A percentile compares a stretch with the other conserved stretches of the same genome.
Evolutionary conservation across 768 basidiomycete genomes (phyloP).

Genomic region (Exsudoporus frostii): DNA sequence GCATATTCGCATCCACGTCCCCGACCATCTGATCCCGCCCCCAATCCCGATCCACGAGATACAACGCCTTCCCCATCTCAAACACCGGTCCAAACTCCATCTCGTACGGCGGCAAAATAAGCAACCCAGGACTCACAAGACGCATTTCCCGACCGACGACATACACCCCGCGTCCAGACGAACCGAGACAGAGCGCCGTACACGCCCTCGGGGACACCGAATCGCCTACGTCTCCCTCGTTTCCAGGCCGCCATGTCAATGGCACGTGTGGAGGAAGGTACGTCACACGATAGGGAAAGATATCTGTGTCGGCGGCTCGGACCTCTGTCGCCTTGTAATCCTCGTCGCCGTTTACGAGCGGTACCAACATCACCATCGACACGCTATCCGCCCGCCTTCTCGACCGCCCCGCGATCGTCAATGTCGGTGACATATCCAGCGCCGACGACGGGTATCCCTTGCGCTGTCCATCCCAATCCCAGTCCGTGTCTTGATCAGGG

Average conservation of each 20-base stretch:
- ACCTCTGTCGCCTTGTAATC: not conserved
- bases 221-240: not conserved
- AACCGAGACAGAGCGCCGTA: conserved; percentile 20
- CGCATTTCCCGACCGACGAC: conserved; percentile 24
- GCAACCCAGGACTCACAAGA: conserved; percentile 22
- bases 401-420: conserved; percentile 27
- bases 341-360: conserved; percentile 11
- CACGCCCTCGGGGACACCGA: not conserved
- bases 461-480: not conserved
- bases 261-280: conserved; percentile 9
- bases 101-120: conserved; percentile 27
- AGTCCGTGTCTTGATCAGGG: not conserved
- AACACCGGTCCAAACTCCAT: conserved; percentile 30
- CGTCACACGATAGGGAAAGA: conserved; percentile 23
- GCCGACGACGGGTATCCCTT: not conserved
- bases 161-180: conserved; percentile 29
- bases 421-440: conserved; percentile 5
- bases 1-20: not conserved
- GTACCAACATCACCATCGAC: conserved; percentile 26
- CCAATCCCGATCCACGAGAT: conserved; percentile 7
- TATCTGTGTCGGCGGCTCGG: not conserved
- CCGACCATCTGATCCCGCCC: not conserved
- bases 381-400: conserved; percentile 10
- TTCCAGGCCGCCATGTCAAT: not conserved
- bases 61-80: conserved; percentile 21